Evolutionary conservation across 2,329 filamentous ascomycete species (phyloP).

Genomic region (Cercospora sp.): DNA sequence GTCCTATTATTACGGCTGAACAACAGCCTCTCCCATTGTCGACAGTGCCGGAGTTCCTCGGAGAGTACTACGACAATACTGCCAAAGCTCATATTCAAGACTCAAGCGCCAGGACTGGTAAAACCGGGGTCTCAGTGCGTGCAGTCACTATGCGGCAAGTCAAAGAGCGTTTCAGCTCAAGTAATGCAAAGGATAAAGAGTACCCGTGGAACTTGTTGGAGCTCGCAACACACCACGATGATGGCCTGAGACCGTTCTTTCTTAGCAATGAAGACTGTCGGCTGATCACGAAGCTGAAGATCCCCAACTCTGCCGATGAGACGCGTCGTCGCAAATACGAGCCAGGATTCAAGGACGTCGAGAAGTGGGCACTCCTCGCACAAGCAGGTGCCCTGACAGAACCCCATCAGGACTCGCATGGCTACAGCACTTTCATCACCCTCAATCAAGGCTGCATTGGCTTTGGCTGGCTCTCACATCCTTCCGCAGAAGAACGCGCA

Average conservation of each 20-base stretch:
- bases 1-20: conserved; percentile 32
- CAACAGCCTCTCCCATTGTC: conserved; percentile 34
- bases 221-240: conserved; percentile 36
- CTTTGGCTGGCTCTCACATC: conserved; percentile 37
- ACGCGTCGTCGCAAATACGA: conserved; percentile 33
- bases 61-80: conserved; percentile 37
- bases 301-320: conserved; percentile 28
- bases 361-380: conserved; percentile 39
- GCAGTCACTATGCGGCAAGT: conserved; percentile 29
- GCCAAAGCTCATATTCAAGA: conserved; percentile 35
- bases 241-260: conserved; percentile 37
- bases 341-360: conserved; percentile 38
- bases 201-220: conserved; percentile 38
- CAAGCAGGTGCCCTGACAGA: conserved; percentile 38
- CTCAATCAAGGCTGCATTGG: conserved; percentile 36
- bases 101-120: conserved; percentile 23
- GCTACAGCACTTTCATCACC: conserved; percentile 39
- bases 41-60: conserved; percentile 31
- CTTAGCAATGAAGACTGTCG: conserved; percentile 37
- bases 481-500: conserved; percentile 30
- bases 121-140: conserved; percentile 12
- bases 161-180: conserved; percentile 31
- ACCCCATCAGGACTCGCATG: conserved; percentile 39
- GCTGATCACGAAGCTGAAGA: conserved; percentile 38
- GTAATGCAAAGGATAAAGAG: conserved; percentile 12